Conservation (phyloP, 352 stramenopile species). For the Albugo candida region DNA sequence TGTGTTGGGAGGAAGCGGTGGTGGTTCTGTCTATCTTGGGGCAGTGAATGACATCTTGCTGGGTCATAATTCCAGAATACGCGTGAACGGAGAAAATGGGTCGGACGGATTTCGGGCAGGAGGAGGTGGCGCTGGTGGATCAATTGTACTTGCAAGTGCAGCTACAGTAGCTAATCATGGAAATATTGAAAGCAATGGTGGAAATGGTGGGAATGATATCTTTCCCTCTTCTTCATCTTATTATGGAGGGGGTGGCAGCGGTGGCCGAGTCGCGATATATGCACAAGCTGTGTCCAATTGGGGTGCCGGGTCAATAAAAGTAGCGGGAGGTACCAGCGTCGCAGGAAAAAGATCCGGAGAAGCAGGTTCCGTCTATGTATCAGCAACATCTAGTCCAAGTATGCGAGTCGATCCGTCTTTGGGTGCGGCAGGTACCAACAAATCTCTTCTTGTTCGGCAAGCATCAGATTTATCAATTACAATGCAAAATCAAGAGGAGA, state of each 20-base stretch:
- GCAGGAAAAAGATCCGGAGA: slow-evolving; percentile 16
- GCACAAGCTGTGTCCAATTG: slow-evolving; percentile 84
- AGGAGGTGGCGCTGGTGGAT: slow-evolving; percentile 32
- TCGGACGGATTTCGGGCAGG: slow-evolving; percentile 30
- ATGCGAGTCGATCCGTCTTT: slow-evolving; percentile 42
- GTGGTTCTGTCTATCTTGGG: slow-evolving; percentile 66
- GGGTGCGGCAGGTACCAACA: slow-evolving; percentile 39
- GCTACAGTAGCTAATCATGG: slow-evolving; percentile 47
- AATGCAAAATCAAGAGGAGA: slow-evolving; percentile 16
- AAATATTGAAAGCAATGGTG: slow-evolving; percentile 51
- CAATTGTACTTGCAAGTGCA: slow-evolving; percentile 24
- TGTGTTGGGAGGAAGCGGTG: slow-evolving; percentile 79
- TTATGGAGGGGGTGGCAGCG: slow-evolving; percentile 79
- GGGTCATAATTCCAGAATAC: slow-evolving; percentile 48
- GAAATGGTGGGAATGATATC: slow-evolving; percentile 48
- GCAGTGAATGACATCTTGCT: slow-evolving; percentile 90
- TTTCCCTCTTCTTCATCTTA: slow-evolving; percentile 3
- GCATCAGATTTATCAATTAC: slow-evolving; percentile 16
- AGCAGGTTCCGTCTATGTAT: slow-evolving; percentile 20
- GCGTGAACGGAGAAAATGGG: slow-evolving; percentile 46
- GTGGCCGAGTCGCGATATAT: slow-evolving; percentile 65
- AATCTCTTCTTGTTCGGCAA: slow-evolving; percentile 32
- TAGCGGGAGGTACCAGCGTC: slow-evolving; percentile 47
- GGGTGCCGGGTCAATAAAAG: slow-evolving; percentile 44
- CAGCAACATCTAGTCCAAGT: slow-evolving; percentile 18